Percentiles rank a stretch among this genome's conserved stretches.
Evolutionary conservation across 768 basidiomycete genomes (phyloP).

Genomic region (Suillus tomentosus): DNA sequence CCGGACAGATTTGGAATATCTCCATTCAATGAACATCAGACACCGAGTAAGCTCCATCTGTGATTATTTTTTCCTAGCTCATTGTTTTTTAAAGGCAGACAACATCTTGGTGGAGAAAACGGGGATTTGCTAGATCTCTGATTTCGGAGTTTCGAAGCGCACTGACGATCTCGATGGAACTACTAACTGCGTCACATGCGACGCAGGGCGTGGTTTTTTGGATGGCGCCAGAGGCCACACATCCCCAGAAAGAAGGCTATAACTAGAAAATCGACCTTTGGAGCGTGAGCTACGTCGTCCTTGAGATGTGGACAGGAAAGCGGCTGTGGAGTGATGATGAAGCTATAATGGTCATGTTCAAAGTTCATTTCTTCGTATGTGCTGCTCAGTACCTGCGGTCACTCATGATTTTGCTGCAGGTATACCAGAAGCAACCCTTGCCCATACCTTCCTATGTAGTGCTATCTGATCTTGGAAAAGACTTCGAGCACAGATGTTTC

Average conservation of each 20-base stretch:
- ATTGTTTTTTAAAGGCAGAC: conserved; percentile 77
- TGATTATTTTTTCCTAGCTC: conserved; percentile 1
- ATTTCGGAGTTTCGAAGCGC: conserved; percentile 96
- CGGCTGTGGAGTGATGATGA: conserved; percentile 94
- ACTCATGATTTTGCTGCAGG: conserved; percentile 41
- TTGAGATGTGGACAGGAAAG: conserved; percentile 98
- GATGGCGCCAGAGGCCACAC: conserved; percentile 98
- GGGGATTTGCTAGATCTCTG: conserved; percentile 95
- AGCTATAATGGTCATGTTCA: conserved; percentile 90
- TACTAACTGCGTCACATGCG: conserved; percentile 72
- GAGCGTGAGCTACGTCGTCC: conserved; percentile 97
- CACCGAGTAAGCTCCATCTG: conserved; percentile 65
- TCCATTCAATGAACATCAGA: conserved; percentile 88
- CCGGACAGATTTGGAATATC: conserved; percentile 92
- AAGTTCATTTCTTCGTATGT: conserved; percentile 49
- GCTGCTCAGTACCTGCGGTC: neutral
- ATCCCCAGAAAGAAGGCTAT: conserved; percentile 86
- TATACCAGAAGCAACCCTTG: conserved; percentile 83
- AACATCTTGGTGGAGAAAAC: conserved; percentile 88
- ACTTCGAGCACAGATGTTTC: conserved; percentile 89
- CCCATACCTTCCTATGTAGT: conserved; percentile 85
- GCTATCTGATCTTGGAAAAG: conserved; percentile 73
- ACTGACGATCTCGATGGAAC: conserved; percentile 74
- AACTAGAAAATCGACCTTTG: conserved; percentile 98
- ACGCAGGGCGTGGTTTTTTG: conserved; percentile 99